Evolutionary conservation across 768 basidiomycete genomes (phyloP).

Genomic region (Punctularia strigosozonata): DNA sequence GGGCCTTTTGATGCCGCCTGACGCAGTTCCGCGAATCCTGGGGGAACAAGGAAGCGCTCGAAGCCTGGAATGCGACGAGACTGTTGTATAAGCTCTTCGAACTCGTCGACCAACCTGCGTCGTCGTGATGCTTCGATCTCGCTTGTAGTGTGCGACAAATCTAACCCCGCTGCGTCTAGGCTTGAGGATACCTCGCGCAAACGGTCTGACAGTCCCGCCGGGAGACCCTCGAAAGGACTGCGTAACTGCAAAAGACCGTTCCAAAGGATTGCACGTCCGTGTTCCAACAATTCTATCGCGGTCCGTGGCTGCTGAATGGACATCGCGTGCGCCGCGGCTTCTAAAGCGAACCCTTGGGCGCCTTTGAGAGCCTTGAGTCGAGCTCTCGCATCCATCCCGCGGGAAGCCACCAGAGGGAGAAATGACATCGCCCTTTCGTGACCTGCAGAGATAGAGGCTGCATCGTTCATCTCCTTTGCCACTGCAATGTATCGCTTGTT

Average conservation of each 20-base stretch:
- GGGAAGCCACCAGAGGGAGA: too few relatives aligned
- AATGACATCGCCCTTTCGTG: too few relatives aligned
- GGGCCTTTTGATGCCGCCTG: conserved; percentile 3
- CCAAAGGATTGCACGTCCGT: background rate
- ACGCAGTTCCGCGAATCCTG: background rate
- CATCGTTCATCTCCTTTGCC: too few relatives aligned
- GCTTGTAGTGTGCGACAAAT: background rate
- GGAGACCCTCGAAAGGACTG: background rate
- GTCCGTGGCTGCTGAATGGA: too few relatives aligned
- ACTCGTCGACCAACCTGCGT: conserved; percentile 2
- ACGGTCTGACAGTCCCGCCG: background rate
- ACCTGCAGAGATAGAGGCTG: too few relatives aligned
- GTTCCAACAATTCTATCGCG: background rate
- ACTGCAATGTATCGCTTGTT: too few relatives aligned
- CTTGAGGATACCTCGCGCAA: background rate
- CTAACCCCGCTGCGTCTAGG: background rate
- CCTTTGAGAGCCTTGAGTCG: too few relatives aligned
- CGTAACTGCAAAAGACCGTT: background rate
- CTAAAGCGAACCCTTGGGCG: too few relatives aligned
- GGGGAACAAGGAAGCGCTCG: conserved; percentile 3
- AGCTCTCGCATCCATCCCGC: too few relatives aligned
- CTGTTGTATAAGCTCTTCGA: conserved; percentile 1
- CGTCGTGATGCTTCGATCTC: background rate
- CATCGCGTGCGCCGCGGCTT: too few relatives aligned
- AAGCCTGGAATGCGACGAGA: conserved; percentile 2